phyloP scores from a whole-genome alignment of 2,329 filamentous ascomycete species.

The Colletotrichum higginsianum region DNA sequence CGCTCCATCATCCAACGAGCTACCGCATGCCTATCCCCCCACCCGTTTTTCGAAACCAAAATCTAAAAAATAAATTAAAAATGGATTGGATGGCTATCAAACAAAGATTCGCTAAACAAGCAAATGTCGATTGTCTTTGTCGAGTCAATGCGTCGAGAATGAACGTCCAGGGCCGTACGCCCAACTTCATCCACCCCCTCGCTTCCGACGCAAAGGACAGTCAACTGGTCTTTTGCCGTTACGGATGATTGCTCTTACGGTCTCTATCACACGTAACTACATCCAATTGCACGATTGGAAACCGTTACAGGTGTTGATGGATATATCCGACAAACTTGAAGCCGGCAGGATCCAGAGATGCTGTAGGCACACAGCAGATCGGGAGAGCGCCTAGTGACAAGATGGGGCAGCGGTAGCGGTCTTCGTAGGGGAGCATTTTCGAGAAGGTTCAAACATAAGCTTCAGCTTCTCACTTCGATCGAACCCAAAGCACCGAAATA shows the following conservation, averaged over 20 bases:
- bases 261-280: not conserved
- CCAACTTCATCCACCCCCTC: not conserved
- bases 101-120: not conserved
- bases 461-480: constrained; percentile 19
- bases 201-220: not conserved
- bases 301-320: not conserved
- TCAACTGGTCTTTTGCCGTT: not conserved
- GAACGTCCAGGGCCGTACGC: not conserved
- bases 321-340: not conserved
- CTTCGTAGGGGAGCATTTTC: not conserved
- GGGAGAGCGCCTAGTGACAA: not conserved
- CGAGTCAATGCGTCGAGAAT: not conserved
- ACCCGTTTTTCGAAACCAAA: too few species aligned
- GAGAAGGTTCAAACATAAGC: not conserved
- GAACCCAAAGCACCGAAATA: constrained; percentile 22
- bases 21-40: not conserved
- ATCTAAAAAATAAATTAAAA: not conserved
- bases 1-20: constrained; percentile 17
- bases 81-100: constrained; percentile 6
- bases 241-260: not conserved
- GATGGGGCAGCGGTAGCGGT: not conserved
- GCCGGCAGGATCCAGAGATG: not conserved
- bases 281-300: not conserved
- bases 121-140: not conserved
- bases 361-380: not conserved